Base-by-base conservation (phyloP, 169 alveolate genomes). In the Plasmodium blacklocki region DNA sequence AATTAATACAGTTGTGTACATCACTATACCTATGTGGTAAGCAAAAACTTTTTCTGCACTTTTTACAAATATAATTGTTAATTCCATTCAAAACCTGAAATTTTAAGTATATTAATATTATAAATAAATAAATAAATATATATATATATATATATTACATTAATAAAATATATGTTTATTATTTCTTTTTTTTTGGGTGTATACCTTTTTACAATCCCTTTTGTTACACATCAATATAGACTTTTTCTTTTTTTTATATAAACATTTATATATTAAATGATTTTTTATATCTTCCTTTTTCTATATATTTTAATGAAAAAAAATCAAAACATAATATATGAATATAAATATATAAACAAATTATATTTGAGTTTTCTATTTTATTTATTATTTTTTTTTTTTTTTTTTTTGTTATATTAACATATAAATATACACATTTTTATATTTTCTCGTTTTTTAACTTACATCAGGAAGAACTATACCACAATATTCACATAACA, bases 21-120 rank as follows among this genome's bases (percentile, higher is more conserved):
- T 43, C 59, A 47, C 47, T 32, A 26, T 80, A 56, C 19, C 90
- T 54, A 15, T 80, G 90, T 26, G 80, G 63, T 23, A 80, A 71
- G 50, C 90, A 80, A 47, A 67, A 80, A n/a, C 14, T 80, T 64
- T 45, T 80, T 80, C 68, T 80, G 39, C 90, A 80, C 21, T 80
- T 43, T 56, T 68, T 80, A 60, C 90, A 80, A 45, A 60, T 54
- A 49, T 80, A 80, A 58, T 32, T 80, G 47, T 80, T 80, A 62
- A 80, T 80, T 14, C 15, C 90, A 60, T 80, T 80, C 63, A 80
- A 71, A 71, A 43, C 90, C 90, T 80, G 64, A 45, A 71, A 14
- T 49, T 11, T 21, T 2, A 21, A 23, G 50, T 4, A 14, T 68
- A 54, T 52, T 3, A 67, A 54, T 14, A 29, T 49, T 43, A 49